Evolutionary conservation across 208 protist genomes (phyloP), one percentile per base, ranked within the genome.

Genomic region (Acanthamoeba sp.): DNA sequence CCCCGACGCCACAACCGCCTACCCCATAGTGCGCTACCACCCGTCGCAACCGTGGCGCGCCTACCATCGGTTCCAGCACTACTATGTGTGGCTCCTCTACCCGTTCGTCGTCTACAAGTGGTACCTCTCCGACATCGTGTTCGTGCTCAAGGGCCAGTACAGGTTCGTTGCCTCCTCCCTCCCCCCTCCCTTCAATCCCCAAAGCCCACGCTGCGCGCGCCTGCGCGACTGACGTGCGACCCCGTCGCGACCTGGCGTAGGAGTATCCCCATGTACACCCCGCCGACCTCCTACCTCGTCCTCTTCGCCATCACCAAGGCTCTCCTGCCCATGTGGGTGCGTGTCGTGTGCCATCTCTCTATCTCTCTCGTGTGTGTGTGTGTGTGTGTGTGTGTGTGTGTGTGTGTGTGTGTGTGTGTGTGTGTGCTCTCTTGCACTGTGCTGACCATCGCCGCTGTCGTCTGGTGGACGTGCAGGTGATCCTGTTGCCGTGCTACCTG

Each of bases 51-150:
- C 73, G 22, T 84, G 73, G 73, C 34, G 73, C 38, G 14, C 18
- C 36, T 84, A 84, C 73, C 73, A 84, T 32, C 73, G 73, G 38
- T 52, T 84, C 38, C 73, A 84, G 42, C 73, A 84, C 73, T 27
- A 45, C 73, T 84, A 84, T 27, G 73, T 84, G 9, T 84, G 73
- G 73, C 29, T 84, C 22, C 73, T 84, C 24, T 84, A 84, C 38
- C 73, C 29, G 10, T 84, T 40, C 24, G 38, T 84, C 73, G 34
- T 40, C 36, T 84, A 55, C 73, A 84, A 84, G 73, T 84, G 73
- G 73, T 84, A 84, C 38, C 38, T 84, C 36, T 84, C 73, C 38
- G 73, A 84, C 73, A 52, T 84, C 38, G 27, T 40, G 38, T 84
- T 55, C 73, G 73, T 84, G 18, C 6, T 84, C 38, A 40, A 52